Base-by-base conservation (phyloP, 2,329 filamentous ascomycete genomes). In the Fusarium napiforme region DNA sequence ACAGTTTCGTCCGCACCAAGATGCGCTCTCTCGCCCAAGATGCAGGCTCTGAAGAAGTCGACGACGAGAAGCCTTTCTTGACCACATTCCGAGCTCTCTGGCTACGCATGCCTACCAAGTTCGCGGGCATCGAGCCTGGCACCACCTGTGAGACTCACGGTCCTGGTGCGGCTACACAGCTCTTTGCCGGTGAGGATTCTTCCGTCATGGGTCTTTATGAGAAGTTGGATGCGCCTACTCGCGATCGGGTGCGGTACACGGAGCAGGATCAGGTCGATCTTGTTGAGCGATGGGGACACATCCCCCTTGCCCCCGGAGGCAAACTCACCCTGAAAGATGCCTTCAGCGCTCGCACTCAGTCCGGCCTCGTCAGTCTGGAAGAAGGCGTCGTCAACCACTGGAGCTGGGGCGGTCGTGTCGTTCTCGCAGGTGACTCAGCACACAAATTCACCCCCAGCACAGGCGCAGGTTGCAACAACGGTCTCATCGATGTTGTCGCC, bases 401-500 rank as follows among this genome's bases (percentile, higher is more conserved):
- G 83, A 81, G 78, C 61, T 78, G 75, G 69, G 76, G 71, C 11
- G 80, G 82, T 4, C 74, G 80, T 2, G 70, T 84, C 12, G 81
- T 81, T 3, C 79, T 84, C 2, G 78, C 73, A 0, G 83, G 83
- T 0, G 83, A 84, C 45, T 72, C 83, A 0, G 78, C 77, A 3
- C 83, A 84, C 63, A 84, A 84, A 45, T 80, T 81, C 57, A 83
- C 82, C 0, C 81, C 83, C 0, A 82, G 80, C 53, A 75, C 80
- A 0, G 82, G 81, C 0, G 74, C 77, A 1, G 82, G 82, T 1
- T 79, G 79, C 42, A 83, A 84, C 69, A 79, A 79, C 26, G 82
- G 79, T 1, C 73, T 84, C 2, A 77, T 81, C 39, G 81, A 83
- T 19, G 62, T 81, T 2, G 75, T 81, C 9, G 74, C 68, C 1